Base-by-base conservation (phyloP, 2,329 filamentous ascomycete genomes). In the Verticillium tricorpus region DNA sequence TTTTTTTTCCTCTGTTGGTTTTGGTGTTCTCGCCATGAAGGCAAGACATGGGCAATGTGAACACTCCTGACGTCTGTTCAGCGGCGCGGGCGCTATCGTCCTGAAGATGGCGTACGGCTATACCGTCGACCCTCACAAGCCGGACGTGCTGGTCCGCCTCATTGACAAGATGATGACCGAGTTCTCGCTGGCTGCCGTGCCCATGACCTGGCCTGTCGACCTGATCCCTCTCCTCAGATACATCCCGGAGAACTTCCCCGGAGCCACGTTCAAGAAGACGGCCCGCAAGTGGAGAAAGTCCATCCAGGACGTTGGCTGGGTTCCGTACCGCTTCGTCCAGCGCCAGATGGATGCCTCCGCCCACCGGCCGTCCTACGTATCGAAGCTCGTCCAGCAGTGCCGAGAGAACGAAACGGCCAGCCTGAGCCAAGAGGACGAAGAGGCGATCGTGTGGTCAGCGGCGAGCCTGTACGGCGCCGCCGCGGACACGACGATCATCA, bases 151-250 rank as follows among this genome's bases (percentile, higher is more conserved):
- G 5, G 69, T 76, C 2, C 45, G 58, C 0, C 56, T 75, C 12
- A 67, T 72, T 5, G 71, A 74, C 5, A 58, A 59, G 3, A 70
- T 71, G 63, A 69, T 74, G 67, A 56, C 56, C 8, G 65, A 73
- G 15, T 70, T 75, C 54, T 69, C 70, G 0, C 54, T 60, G 8
- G 70, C 73, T 3, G 59, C 68, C 6, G 65, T 71, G 0, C 74
- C 74, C 0, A 59, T 72, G n/a, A 56, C 66, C 3, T 77, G 74
- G 74, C 28, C 65, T 0, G 72, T 76, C 7, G 74, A 77, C 28
- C 65, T 70, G 0, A n/a, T 77, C 0, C 74, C 75, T 0, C 35
- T 54, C 2, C 64, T 76, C 2, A 63, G 63, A n/a, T 62, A 72
- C 12, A 65, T 77, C 6, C 75, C 75, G 0, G 65, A 65, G 0